Base-by-base conservation (phyloP, 768 basidiomycete genomes). In the Dictyophora rubrovolvata region DNA sequence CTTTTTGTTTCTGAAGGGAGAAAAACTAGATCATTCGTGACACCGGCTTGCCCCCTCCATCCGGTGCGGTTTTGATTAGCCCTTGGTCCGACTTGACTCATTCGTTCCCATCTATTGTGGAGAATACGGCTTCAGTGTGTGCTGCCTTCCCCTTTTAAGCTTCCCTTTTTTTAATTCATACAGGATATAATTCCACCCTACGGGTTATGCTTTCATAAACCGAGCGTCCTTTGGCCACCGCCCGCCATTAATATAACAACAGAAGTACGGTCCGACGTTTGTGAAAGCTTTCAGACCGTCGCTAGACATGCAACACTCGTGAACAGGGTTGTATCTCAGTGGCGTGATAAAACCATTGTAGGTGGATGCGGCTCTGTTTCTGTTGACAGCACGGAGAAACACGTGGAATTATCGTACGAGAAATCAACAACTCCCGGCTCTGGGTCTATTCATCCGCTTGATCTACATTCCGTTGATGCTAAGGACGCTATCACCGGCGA, bases 21-120 rank as follows among this genome's bases (percentile, higher is more conserved):
- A 28, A 9, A 14, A 42, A 18, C 16, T 37, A 59, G 57, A 47
- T 59, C 10, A 80, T 99, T 51, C 87, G 96, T 16, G 96, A 99
- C 69, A 72, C 79, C 0, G 85, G 82, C 1, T 74, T 94, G 21
- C 93, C 93, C 5, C 63, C 80, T 49, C 95, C 94, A 3, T 90
- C 93, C 1, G 96, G 93, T 7, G 93, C 84, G 1, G 77, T 95
- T 17, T 73, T 97, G 46, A 87, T 97, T 63, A 93, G 90, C 23
- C 96, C 96, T 0, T 97, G 95, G 89, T 88, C 86, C 12, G 89
- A 92, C 70, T 72, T 98, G n/a, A 94, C 91, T 0, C 96, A 98
- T 69, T 93, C 90, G 0, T 97, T 98, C 70, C 89, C 92, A 0
- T 92, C 89, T 65, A 79, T 94, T 50, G 80, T 90, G 65, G 73